Evolutionary conservation across 108 stramenopile species (phyloP), one percentile per base, ranked within the genome.

Genomic region (Skeletonema grethae): DNA sequence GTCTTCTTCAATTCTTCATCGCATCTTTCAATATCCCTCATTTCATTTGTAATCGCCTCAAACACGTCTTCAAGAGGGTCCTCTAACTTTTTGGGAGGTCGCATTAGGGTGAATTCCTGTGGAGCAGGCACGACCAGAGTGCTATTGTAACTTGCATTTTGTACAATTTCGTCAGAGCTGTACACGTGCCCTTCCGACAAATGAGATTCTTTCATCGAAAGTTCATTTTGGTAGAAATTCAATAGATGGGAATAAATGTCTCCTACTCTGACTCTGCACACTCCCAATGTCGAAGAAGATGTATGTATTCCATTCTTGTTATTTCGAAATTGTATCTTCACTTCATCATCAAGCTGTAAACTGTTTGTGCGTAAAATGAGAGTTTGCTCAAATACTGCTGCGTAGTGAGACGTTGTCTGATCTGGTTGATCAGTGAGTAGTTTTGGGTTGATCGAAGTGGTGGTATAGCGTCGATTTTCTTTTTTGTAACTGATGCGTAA

Each of bases 261-360:
- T 28, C 79, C 63, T 0, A 76, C 70, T 71, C 48, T 71, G 1
- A 80, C 20, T 60, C 10, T 70, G 25, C 79, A 80, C 24, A 63
- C n/a, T 2, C 73, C 79, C 15, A 76, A 63, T n/a, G 63, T 63
- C 13, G 46, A 70, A 2, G 69, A 60, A 7, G 28, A 48, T 65
- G 22, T 28, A 30, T 65, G 69, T 71, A 20, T 65, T 43, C 20
- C 32, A 9, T 53, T 39, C 60, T 76, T 80, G 36, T 56, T 63
- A 57, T 80, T 76, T 48, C 79, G 70, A 43, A 70, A 57, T 39
- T 62, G 34, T 57, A 56, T 43, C 2, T 59, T 66, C 69, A 72
- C 69, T 70, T 76, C 57, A 58, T 80, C 79, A 20, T n/a, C 32
- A 28, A 80, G 69, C 61, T 80, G 75, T 57, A 80, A 71, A 46